phyloP scores from a whole-genome alignment of 2,329 filamentous ascomycete species.

The Blumeria graminis region DNA sequence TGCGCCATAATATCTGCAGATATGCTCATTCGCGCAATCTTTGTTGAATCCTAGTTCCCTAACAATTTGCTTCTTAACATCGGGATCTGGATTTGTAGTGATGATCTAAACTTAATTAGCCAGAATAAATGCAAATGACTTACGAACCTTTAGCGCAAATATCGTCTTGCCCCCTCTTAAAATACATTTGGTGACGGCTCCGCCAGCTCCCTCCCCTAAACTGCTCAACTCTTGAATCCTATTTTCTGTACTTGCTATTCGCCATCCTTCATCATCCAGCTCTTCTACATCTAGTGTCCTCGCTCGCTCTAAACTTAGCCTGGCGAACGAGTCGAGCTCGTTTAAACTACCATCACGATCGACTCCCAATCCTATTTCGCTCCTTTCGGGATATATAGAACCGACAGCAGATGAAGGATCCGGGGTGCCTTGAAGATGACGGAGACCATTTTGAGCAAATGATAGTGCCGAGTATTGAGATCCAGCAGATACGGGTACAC shows the following conservation, averaged over 20 bases:
- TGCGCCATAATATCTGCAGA: constrained; percentile 91
- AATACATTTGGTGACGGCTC: constrained; percentile 77
- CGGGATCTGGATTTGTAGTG: constrained; percentile 90
- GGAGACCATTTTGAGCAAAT: constrained; percentile 52
- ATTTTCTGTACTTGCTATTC: constrained; percentile 70
- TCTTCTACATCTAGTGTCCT: constrained; percentile 78
- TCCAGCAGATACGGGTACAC: constrained; percentile 67
- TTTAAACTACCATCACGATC: constrained; percentile 64
- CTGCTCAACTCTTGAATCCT: constrained; percentile 74
- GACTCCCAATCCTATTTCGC: constrained; percentile 52
- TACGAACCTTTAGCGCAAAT: constrained; percentile 74
- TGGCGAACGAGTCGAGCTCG: constrained; percentile 52
- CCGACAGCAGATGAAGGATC: constrained; percentile 78
- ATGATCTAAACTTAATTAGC: constrained; percentile 43
- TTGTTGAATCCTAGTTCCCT: constrained; percentile 96
- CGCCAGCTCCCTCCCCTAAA: constrained; percentile 82
- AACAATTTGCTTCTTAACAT: constrained; percentile 95
- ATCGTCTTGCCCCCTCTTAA: constrained; percentile 80
- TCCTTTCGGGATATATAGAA: constrained; percentile 59
- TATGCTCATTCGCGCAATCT: constrained; percentile 83
- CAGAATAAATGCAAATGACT: not conserved
- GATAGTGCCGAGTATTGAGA: constrained; percentile 67
- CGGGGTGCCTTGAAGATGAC: constrained; percentile 42
- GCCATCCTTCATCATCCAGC: constrained; percentile 84
- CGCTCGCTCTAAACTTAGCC: constrained; percentile 60